These are phyloP conservation scores for Rhizopus stolonifer DNA, from an alignment of 371 early-diverging fungal genomes.

Conservation along the genomic window DNA sequence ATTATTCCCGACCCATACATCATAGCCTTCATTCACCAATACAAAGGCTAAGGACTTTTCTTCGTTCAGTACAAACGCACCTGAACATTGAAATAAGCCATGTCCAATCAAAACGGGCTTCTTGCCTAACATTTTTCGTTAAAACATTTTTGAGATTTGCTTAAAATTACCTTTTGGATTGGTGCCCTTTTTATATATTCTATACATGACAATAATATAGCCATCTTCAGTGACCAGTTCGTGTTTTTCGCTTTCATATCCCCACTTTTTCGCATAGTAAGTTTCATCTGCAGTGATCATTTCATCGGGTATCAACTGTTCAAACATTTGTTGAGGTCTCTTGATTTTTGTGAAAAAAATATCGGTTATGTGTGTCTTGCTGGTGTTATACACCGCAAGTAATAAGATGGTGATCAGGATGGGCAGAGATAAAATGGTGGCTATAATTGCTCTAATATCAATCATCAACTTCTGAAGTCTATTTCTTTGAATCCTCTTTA, in stretches of 20 bases:
- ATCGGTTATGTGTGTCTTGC: slow-evolving; percentile 9
- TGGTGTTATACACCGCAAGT: slow-evolving; percentile 10
- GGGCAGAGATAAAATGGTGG: slow-evolving; percentile 15
- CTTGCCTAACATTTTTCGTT: slow-evolving; percentile 15
- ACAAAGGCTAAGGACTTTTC: slow-evolving; percentile 53
- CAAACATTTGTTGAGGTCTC: slow-evolving; percentile 9
- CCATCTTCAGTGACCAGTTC: slow-evolving; percentile 48
- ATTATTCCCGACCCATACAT: slow-evolving; percentile 56
- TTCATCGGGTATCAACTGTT: slow-evolving; percentile 19
- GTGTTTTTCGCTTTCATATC: slow-evolving; percentile 35
- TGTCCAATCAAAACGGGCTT: slow-evolving; percentile 56
- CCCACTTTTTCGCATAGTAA: slow-evolving; percentile 39
- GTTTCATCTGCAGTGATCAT: slow-evolving; percentile 29
- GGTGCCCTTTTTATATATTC: slow-evolving; percentile 25
- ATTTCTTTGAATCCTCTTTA: slow-evolving; percentile 4
- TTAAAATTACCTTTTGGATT: slow-evolving; percentile 12
- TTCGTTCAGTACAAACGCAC: slow-evolving; percentile 56
- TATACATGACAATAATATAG: slow-evolving; percentile 39
- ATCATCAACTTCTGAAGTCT: background rate
- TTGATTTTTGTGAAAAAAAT: background rate
- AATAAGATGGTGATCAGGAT: slow-evolving; percentile 7
- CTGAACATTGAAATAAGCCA: slow-evolving; percentile 63
- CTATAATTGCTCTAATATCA: background rate
- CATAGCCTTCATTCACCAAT: slow-evolving; percentile 51
- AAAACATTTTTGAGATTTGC: background rate